A percentile compares a stretch with the other conserved stretches of the same genome.
phyloP scores from a whole-genome alignment of 306 rosid genomes.

The Quercus robur region DNA sequence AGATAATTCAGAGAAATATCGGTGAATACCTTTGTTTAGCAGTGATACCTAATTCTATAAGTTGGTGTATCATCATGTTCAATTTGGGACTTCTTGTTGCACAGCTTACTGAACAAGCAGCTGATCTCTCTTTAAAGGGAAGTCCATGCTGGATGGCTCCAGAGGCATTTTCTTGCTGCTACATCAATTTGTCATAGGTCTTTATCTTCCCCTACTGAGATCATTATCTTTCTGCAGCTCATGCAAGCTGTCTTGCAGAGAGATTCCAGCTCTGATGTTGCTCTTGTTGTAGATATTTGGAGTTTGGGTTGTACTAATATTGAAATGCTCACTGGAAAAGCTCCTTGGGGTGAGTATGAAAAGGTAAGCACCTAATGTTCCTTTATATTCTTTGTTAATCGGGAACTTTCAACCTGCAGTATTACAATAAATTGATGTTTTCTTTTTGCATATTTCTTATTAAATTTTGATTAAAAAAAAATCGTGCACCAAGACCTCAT shows the following conservation, averaged over 20 bases:
- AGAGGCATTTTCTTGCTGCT: too few species aligned
- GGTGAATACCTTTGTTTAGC: not conserved
- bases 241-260: too few species aligned
- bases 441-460: not conserved
- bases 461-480: not conserved
- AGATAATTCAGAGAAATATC: not conserved
- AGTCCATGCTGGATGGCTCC: slow-evolving; percentile 68
- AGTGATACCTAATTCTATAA: not conserved
- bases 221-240: too few species aligned
- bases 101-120: slow-evolving; percentile 73
- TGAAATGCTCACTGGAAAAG: slow-evolving; percentile 91
- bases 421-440: not conserved
- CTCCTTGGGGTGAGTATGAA: slow-evolving; percentile 96
- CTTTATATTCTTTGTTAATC: not conserved
- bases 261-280: too few species aligned
- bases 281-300: slow-evolving; percentile 64
- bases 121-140: slow-evolving; percentile 83
- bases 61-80: not conserved
- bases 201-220: too few species aligned
- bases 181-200: too few species aligned
- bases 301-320: slow-evolving; percentile 94
- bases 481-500: not conserved
- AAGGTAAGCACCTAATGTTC: slow-evolving; percentile 47
- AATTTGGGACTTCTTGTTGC: slow-evolving; percentile 25
- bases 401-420: not conserved